phyloP scores from a whole-genome alignment of 1,139 yeast genomes.

The Petasospora fabianii region DNA sequence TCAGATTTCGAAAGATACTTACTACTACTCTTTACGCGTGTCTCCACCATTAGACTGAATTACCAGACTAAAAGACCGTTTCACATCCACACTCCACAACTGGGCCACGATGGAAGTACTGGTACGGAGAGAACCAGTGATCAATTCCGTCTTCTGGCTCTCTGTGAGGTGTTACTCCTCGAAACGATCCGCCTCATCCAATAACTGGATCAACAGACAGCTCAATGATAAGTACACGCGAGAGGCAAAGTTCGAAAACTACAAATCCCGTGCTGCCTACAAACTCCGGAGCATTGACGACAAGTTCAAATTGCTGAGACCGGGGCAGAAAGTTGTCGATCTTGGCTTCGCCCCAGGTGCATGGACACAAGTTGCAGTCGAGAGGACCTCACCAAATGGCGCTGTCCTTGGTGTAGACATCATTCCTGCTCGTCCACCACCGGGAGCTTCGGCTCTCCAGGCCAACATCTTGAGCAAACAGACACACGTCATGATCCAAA shows the following conservation, averaged over 20 bases:
- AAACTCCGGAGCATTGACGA: conserved; percentile 71
- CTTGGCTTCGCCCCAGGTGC: conserved; percentile 96
- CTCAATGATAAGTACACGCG: conserved; percentile 57
- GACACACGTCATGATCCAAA: conserved; percentile 59
- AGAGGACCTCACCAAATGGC: conserved; percentile 54
- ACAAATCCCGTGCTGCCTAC: conserved; percentile 86
- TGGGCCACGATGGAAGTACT: too few species aligned
- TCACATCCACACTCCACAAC: not conserved
- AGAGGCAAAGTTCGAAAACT: conserved; percentile 60
- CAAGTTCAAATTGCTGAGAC: conserved; percentile 54
- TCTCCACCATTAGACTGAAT: too few species aligned
- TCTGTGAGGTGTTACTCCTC: conserved; percentile 15
- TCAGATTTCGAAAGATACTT: not conserved
- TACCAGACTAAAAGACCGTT: not conserved
- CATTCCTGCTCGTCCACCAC: conserved; percentile 72
- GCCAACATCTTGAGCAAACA: conserved; percentile 74
- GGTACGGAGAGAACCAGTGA: too few species aligned
- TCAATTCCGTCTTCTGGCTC: conserved; percentile 6
- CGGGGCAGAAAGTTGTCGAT: conserved; percentile 67
- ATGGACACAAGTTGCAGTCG: conserved; percentile 83
- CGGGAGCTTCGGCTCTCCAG: conserved; percentile 76
- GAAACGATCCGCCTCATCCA: conserved; percentile 36
- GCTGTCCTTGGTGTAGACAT: conserved; percentile 82
- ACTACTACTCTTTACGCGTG: too few species aligned
- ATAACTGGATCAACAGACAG: conserved; percentile 74